phyloP scores from a whole-genome alignment of 2,329 filamentous ascomycete genomes.

The Aureobasidium sp. region DNA sequence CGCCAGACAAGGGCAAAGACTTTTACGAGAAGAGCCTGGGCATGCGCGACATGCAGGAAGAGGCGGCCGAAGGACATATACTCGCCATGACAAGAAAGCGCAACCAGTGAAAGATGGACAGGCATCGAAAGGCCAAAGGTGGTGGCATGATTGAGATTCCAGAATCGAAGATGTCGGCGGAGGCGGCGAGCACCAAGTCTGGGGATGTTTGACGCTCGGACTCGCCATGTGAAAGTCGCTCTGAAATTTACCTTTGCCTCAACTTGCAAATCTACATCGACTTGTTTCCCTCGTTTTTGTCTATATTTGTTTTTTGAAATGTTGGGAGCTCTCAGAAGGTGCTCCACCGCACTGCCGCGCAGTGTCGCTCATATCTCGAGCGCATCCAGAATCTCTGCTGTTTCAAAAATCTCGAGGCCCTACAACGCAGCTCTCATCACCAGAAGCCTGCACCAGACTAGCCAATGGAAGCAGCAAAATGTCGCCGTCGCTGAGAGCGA shows the following conservation, averaged over 20 bases:
- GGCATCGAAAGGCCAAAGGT: neutral
- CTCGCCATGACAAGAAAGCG: neutral
- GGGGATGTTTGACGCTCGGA: neutral
- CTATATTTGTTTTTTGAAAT: neutral
- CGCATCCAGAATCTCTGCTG: neutral
- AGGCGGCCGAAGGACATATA: slow-evolving; percentile 1
- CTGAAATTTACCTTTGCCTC: slow-evolving; percentile 12
- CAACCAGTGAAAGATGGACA: neutral
- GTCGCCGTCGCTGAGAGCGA: slow-evolving; percentile 25
- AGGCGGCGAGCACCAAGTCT: neutral
- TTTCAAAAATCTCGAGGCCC: neutral
- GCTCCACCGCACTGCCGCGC: slow-evolving; percentile 25
- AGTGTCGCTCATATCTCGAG: slow-evolving; percentile 19
- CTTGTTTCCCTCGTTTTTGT: neutral
- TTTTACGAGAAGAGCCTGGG: slow-evolving; percentile 22
- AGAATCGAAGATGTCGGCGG: neutral
- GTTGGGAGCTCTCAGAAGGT: slow-evolving; percentile 20
- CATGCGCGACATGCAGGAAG: slow-evolving; percentile 19
- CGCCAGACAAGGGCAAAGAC: slow-evolving; percentile 16
- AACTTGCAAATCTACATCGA: neutral
- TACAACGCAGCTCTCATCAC: slow-evolving; percentile 7
- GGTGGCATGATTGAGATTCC: neutral
- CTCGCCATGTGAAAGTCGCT: slow-evolving; percentile 5
- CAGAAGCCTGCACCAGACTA: slow-evolving; percentile 32
- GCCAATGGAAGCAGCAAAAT: slow-evolving; percentile 32